Evolutionary conservation across 2,329 filamentous ascomycete species (phyloP), one percentile per base, ranked within the genome.

Genomic region (Chaetomium olivaceum): DNA sequence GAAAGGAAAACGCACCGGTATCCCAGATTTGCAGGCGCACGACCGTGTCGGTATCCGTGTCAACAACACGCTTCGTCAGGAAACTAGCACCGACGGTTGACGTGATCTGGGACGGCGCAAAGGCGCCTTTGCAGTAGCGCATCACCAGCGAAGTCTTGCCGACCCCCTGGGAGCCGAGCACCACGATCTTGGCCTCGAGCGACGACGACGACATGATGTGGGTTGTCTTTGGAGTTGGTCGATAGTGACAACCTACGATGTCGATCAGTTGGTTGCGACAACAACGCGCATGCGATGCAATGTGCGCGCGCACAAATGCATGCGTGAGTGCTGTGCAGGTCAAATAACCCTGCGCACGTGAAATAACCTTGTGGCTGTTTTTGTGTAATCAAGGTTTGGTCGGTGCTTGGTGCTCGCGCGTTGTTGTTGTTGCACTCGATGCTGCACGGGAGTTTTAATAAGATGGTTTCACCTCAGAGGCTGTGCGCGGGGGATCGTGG

Each of bases 11-110:
- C 73, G 66, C 76, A 87, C 85, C 92, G 39, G 93, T 97, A 76
- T 97, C 93, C 93, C 93, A 97, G 71, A 97, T 96, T 75, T 97
- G 93, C 46, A 97, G 83, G n/a, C 93, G 88, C 43, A 97, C 92
- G 27, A 91, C 84, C 1, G 92, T 95, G 73, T 94, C 91, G 25
- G 90, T 91, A 76, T 97, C 91, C 68, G 87, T 87, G 78, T 97
- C 93, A 71, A 91, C 83, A 67, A 93, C 89, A 74, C 89, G 87
- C 79, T 93, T 93, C 52, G 91, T 91, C 76, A 92, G 82, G 77
- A 93, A 93, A 74, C 88, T 91, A 31, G 91, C 91, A 75, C 91
- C 91, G 65, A 93, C 88, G n/a, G 91, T 93, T 5, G 88, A 90
- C 3, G 83, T 86, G 55, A 81, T 81, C 75, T 87, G 80, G n/a